Evolutionary conservation across 305 asterid genomes (phyloP).

Genomic region (Striga hermonthica): DNA sequence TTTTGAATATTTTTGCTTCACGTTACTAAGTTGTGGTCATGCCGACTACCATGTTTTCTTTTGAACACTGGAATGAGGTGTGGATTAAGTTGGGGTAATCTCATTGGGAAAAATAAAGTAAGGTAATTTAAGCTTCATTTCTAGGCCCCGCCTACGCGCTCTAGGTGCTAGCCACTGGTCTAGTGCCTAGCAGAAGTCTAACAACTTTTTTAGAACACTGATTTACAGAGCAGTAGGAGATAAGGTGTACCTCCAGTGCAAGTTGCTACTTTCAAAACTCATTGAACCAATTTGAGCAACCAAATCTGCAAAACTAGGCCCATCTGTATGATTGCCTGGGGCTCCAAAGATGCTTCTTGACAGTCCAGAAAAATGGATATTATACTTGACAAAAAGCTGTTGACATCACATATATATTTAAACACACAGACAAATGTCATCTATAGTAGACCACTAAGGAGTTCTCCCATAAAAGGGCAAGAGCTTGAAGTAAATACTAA

Average conservation of each 20-base stretch:
- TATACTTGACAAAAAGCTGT: constrained; percentile 97
- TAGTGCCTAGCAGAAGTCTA: no score
- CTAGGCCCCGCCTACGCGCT: no score
- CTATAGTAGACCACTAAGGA: constrained; percentile 17
- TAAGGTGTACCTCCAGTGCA: constrained; percentile 87
- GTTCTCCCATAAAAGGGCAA: constrained; percentile 10
- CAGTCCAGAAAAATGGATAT: constrained; percentile 83
- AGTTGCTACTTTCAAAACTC: constrained; percentile 79
- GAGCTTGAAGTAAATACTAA: constrained; percentile 21
- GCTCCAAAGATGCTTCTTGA: constrained; percentile 64
- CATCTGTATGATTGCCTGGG: constrained; percentile 52
- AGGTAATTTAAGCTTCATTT: no score
- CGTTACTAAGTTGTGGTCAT: no score
- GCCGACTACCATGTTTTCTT: no score
- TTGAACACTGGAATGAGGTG: no score
- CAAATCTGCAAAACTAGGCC: constrained; percentile 68
- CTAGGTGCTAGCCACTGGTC: no score
- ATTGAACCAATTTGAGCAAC: constrained; percentile 83
- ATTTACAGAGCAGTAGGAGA: constrained; percentile 18
- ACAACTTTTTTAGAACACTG: neutral
- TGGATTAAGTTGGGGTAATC: no score
- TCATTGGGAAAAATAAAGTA: no score
- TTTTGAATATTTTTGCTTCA: no score
- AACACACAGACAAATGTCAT: constrained; percentile 13
- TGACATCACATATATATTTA: constrained; percentile 26